Evolutionary conservation across 179 eudicot genomes (phyloP).

Genomic region (Corrigiola litoralis): DNA sequence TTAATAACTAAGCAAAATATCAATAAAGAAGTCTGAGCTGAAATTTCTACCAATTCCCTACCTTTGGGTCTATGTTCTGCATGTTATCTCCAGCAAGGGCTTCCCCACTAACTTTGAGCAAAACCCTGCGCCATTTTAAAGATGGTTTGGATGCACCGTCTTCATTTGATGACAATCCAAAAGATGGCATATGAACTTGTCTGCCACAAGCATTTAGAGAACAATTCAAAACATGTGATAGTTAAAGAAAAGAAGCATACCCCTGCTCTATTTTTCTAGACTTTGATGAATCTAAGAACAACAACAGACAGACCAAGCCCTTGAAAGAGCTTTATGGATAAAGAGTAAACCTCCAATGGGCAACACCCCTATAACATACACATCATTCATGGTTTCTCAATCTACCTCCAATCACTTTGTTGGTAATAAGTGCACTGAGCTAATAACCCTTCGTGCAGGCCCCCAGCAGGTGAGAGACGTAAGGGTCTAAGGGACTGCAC

Average conservation of each 20-base stretch:
- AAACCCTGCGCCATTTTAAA: slow-evolving; percentile 78
- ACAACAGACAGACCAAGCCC: neutral
- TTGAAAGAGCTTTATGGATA: neutral
- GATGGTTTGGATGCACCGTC: slow-evolving; percentile 39
- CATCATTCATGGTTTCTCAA: no score
- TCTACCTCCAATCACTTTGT: no score
- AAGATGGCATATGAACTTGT: slow-evolving; percentile 32
- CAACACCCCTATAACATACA: no score
- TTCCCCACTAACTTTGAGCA: slow-evolving; percentile 98
- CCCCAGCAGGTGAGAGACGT: no score
- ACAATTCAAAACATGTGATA: neutral
- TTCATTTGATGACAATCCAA: slow-evolving; percentile 44
- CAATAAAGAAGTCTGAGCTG: neutral
- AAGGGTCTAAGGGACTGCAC: no score
- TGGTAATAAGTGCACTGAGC: no score
- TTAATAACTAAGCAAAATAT: neutral
- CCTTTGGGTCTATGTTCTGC: slow-evolving; percentile 97
- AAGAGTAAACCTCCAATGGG: no score
- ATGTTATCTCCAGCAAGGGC: slow-evolving; percentile 92
- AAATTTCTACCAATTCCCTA: slow-evolving; percentile 12
- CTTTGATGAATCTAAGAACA: neutral
- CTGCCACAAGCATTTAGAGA: slow-evolving; percentile 1
- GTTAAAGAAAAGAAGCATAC: neutral
- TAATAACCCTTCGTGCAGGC: no score
- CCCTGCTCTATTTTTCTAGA: neutral